Percentiles rank a stretch among this genome's conserved stretches.
Conservation (phyloP, 176 grass and related monocot species). For the Phyllostachys edulis region DNA sequence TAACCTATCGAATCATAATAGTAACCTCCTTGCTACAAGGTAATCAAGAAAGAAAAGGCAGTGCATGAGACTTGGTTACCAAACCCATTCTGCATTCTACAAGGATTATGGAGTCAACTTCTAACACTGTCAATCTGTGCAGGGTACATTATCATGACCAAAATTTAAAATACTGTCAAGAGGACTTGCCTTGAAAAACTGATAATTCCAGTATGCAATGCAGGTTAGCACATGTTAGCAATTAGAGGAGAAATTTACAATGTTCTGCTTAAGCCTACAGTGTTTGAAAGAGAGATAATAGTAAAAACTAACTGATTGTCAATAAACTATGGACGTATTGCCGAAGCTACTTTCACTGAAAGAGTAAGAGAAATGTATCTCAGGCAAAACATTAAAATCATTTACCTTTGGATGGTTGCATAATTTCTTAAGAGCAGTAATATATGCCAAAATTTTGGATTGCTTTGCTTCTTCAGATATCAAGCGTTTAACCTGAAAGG, state of each 20-base stretch:
- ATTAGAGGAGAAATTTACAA: slow-evolving; percentile 7
- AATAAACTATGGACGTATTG: slow-evolving; percentile 22
- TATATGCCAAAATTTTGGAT: slow-evolving; percentile 93
- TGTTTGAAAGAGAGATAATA: slow-evolving; percentile 9
- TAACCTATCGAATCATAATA: slow-evolving; percentile 4
- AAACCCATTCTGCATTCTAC: neutral
- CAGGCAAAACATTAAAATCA: slow-evolving; percentile 22
- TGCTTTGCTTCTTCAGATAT: slow-evolving; percentile 81
- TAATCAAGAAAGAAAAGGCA: neutral
- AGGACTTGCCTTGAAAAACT: slow-evolving; percentile 12
- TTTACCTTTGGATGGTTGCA: slow-evolving; percentile 99
- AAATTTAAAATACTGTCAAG: neutral
- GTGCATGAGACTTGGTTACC: neutral
- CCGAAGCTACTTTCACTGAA: neutral
- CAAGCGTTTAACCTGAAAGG: slow-evolving; percentile 69
- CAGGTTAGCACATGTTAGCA: slow-evolving; percentile 1
- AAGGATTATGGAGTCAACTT: slow-evolving; percentile 1
- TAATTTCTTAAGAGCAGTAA: slow-evolving; percentile 96
- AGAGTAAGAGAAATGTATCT: neutral
- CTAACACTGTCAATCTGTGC: neutral
- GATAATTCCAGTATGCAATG: slow-evolving; percentile 13
- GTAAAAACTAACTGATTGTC: slow-evolving; percentile 2
- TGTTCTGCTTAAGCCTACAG: neutral
- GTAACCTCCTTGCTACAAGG: neutral
- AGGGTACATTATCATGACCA: slow-evolving; percentile 8